Evolutionary conservation across 2,329 filamentous ascomycete species (phyloP), one percentile per base, ranked within the genome.

Genomic region (Calonectria fujianensis): DNA sequence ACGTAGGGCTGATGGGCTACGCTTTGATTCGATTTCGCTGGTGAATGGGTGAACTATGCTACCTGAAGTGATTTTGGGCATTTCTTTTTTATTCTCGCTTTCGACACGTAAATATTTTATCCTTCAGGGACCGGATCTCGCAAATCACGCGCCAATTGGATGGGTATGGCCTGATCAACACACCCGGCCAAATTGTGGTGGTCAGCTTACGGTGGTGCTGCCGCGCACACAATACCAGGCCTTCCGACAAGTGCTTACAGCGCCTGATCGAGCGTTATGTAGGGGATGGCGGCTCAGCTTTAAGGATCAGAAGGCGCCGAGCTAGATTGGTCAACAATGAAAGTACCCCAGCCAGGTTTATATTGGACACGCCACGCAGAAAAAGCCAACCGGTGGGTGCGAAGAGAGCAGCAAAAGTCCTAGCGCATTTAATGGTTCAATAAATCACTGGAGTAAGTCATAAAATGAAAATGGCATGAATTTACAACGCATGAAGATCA

Each of bases 171-270:
- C 27, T 29, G 35, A 63, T 39, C 20, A 29, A 29, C n/a, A 63
- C 57, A 39, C 13, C 35, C n/a, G 1, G 57, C 24, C 24, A 63
- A 63, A 63, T 63, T 63, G 57, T 41, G 57, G 57, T 63, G 57
- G 57, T 41, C 57, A 63, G 57, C 57, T 16, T 27, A 4, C 5
- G 45, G 10, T 48, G 24, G 3, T 27, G 1, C 13, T 27, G n/a
- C 35, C 9, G 2, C 8, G 24, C 24, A 41, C n/a, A 2, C 14
- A 29, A 24, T 24, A 41, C 14, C 14, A 41, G 39, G 54, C 24
- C 35, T 41, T 27, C 32, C 29, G 14, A 29, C 24, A 63, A 63
- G 57, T 41, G 57, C 57, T 63, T 29, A 63, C 24, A 27, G 35
- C 13, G 32, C 20, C 35, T 37, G 27, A 39, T 39, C 11, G 18